Base-by-base conservation (phyloP, 352 stramenopile genomes). In the Phytophthora pisi region DNA sequence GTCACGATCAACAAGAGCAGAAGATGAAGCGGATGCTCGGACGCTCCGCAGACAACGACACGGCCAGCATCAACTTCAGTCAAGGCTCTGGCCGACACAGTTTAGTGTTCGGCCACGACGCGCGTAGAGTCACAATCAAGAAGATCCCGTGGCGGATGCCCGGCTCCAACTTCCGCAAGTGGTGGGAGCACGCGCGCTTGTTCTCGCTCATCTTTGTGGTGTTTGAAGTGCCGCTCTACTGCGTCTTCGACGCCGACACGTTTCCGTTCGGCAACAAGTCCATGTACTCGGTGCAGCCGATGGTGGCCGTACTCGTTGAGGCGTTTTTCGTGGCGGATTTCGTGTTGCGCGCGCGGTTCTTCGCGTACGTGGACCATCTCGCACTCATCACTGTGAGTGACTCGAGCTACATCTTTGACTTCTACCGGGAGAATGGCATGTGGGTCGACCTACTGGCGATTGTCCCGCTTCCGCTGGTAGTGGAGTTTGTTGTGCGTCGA, bases 21-120 rank as follows among this genome's bases (percentile, higher is more conserved):
- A 94, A 94, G 66, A 92, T 90, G 77, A 91, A 94, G 59, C 74
- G 75, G 13, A 77, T 94, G 64, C 74, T 94, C 5, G 84, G 84
- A 0, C 82, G 79, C 42, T 75, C 74, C 0, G 60, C 67, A 0
- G 67, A 75, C 2, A 76, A 62, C 5, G 55, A 34, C n/a, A 15
- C 42, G 4, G 26, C 16, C 0, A 54, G 11, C 6, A 45, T 24
- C 2, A 63, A 42, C 43, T 18, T 11, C 7, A 38, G 52, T 5
- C 5, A 31, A 3, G 51, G 52, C 34, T 20, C 53, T 3, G 49
- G 52, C 9, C n/a, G 66, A 34, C 38, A 43, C 24, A 74, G 67
- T 7, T 18, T 74, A 1, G 54, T 11, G 16, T 70, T 36, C 4
- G 45, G 52, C 18, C 43, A 10, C 40, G 56, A 73, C 8, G 16